phyloP scores from a whole-genome alignment of 352 stramenopile species.

The Globisporangium recalcitrans region DNA sequence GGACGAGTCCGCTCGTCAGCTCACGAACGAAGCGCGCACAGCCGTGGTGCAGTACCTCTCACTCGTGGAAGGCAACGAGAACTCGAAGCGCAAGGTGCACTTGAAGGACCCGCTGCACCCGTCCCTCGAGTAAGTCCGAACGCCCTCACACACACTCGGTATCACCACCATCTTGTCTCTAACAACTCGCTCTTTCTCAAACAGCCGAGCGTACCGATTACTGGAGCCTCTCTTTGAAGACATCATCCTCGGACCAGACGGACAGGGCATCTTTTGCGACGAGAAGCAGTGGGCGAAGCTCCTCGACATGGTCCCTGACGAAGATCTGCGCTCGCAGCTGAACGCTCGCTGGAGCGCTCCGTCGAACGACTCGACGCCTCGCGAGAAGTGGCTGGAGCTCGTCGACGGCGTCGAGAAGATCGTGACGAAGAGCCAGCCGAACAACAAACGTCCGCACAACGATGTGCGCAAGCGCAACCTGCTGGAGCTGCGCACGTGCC shows the following conservation, averaged over 20 bases:
- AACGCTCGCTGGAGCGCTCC: slow-evolving; percentile 47
- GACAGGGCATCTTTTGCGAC: slow-evolving; percentile 89
- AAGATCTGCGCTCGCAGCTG: slow-evolving; percentile 73
- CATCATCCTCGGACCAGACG: slow-evolving; percentile 85
- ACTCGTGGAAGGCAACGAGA: slow-evolving; percentile 89
- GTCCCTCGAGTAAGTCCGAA: slow-evolving; percentile 81
- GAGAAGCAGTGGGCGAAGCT: slow-evolving; percentile 89
- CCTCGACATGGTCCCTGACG: slow-evolving; percentile 91
- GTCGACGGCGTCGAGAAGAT: slow-evolving; percentile 65
- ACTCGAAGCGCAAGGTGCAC: slow-evolving; percentile 87
- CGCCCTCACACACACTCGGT: neutral
- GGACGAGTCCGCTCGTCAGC: slow-evolving; percentile 88
- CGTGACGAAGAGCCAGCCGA: slow-evolving; percentile 42
- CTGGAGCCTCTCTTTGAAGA: slow-evolving; percentile 95
- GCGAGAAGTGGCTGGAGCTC: slow-evolving; percentile 89
- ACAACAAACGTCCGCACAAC: slow-evolving; percentile 39
- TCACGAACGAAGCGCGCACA: slow-evolving; percentile 95
- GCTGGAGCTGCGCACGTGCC: slow-evolving; percentile 80
- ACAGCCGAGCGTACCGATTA: slow-evolving; percentile 88
- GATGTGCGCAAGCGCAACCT: slow-evolving; percentile 69
- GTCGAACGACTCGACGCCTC: slow-evolving; percentile 48
- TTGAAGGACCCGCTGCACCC: slow-evolving; percentile 91
- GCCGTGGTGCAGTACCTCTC: slow-evolving; percentile 97
- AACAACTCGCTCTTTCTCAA: neutral
- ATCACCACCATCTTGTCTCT: neutral